Evolutionary conservation across 140 eudicot genomes (phyloP), one percentile per base, ranked within the genome.

Genomic region (Flaveria floridana): DNA sequence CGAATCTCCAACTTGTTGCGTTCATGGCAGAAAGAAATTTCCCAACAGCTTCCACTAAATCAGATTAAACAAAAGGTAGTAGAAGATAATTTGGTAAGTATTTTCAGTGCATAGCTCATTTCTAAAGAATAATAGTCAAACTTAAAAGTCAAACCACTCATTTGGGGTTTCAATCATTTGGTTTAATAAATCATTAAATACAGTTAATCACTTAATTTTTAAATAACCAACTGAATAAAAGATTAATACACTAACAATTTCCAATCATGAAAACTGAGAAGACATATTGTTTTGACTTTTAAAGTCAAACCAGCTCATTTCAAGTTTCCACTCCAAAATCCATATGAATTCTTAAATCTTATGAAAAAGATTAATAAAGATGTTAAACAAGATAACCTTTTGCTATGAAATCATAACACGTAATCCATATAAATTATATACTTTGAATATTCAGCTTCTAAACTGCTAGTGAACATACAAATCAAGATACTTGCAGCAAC

Each of bases 1-100:
- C 48, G 41, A 89, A 86, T 78, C 78, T 81, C 97, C 96, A 92
- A 78, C 57, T 52, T 46, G 83, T 84, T 78, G 97, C 91, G 18
- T 91, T 91, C 96, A 92, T 87, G 7, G 82, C 77, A 44, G 73
- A 78, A 66, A 82, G 84, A 70, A 92, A 77, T 58, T 81, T 82
- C 75, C 57, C 82, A 58, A 92, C 87, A 77, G 80, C 87, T 69
- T 82, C 81, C 84, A 86, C 97, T 92, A 57, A 42, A 76, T 57
- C 34, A 42, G 50, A 48, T 14, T 62, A 82, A 56, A 37, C 76
- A 41, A 20, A 47, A 68, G 53, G 47, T 18, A 42, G 37, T 0
- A 69, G 8, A 69, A 11, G 14, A 39, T 37, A 34, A 39, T 65
- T 18, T 65, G 53, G 53, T 65, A 65, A 37, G 53, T 65, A 39